These are phyloP conservation scores for Auriculariales sp. DNA, from an alignment of 768 basidiomycete species.

Conservation along the genomic window DNA sequence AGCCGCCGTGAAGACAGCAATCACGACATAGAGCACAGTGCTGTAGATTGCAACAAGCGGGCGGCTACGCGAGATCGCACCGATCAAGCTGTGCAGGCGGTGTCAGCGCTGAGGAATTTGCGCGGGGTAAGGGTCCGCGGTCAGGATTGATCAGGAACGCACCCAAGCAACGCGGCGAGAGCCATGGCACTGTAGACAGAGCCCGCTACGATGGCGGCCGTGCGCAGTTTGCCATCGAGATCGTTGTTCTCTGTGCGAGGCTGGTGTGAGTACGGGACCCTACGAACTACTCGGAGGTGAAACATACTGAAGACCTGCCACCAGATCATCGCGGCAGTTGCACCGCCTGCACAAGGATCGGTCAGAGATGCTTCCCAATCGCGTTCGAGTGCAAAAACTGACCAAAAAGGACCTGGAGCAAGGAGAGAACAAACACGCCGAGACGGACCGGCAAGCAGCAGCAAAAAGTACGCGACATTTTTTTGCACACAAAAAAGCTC, in stretches of 20 bases:
- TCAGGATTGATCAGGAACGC: constrained; percentile 7
- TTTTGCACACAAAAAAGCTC: too few species aligned
- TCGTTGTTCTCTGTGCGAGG: constrained; percentile 13
- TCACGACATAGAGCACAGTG: constrained; percentile 42
- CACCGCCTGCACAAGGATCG: neutral
- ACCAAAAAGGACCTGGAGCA: constrained; percentile 37
- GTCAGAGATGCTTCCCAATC: too few species aligned
- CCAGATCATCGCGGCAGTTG: constrained; percentile 24
- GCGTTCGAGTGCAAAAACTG: constrained; percentile 34
- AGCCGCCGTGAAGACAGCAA: constrained; percentile 37
- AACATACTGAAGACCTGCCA: constrained; percentile 44
- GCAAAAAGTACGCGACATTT: constrained; percentile 26
- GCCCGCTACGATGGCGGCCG: constrained; percentile 33
- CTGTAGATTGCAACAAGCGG: constrained; percentile 40
- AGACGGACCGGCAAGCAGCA: constrained; percentile 48
- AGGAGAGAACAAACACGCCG: constrained; percentile 41
- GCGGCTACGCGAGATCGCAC: constrained; percentile 49
- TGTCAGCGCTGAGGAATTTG: neutral
- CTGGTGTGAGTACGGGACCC: too few species aligned
- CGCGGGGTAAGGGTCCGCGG: neutral
- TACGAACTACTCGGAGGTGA: neutral
- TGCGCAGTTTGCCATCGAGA: constrained; percentile 19
- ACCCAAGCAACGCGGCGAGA: constrained; percentile 44
- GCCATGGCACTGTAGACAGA: constrained; percentile 40
- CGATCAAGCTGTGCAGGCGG: constrained; percentile 40